Evolutionary conservation across 225 moss, liverwort and hornwort species (phyloP), one percentile per base, ranked within the genome.

Genomic region (Polytrichum commune): DNA sequence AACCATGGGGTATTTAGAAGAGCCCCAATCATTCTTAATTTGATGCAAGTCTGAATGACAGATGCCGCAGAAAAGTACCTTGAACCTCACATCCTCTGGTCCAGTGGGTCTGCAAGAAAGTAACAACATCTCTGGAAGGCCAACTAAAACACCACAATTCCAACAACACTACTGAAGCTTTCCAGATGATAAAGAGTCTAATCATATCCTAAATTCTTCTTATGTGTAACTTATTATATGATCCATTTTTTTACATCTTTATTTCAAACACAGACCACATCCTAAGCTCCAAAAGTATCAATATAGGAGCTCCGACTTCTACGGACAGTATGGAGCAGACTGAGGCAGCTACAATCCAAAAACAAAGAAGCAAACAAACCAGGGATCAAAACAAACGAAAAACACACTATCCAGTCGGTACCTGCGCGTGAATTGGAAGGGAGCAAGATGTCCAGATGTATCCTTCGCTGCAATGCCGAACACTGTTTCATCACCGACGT

Each of bases 1-100:
- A 30, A 71, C 71, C 71, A 85, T 74, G 0, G 85, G 82, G 54
- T 29, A 85, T 1, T 2, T 60, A 4, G 82, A 19, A 16, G 0
- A 6, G 0, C 0, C 0, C 85, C 85, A 85, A 0, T 85, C 82
- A 13, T 69, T 24, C 1, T 35, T 74, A 2, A 74, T 3, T 62
- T 79, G 82, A 29, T 85, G 85, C 66, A 85, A 63, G 54, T 85
- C 85, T 1, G 85, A 35, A 38, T 60, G 82, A 29, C 85, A 85
- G 29, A 86, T 27, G 10, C 86, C 86, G 38, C 86, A 86, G 73
- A 73, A 86, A 18, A 80, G 60, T 2, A 86, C 67, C 73, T 80
- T 70, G 46, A 86, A 70, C 1, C 66, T 65, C 8, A 86, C 86
- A 58, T 86, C 86, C 30, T 53, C 70, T 20, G 80, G 77, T 19